Conservation (phyloP, 2,329 filamentous ascomycete species). For the Cytospora chrysosperma region DNA sequence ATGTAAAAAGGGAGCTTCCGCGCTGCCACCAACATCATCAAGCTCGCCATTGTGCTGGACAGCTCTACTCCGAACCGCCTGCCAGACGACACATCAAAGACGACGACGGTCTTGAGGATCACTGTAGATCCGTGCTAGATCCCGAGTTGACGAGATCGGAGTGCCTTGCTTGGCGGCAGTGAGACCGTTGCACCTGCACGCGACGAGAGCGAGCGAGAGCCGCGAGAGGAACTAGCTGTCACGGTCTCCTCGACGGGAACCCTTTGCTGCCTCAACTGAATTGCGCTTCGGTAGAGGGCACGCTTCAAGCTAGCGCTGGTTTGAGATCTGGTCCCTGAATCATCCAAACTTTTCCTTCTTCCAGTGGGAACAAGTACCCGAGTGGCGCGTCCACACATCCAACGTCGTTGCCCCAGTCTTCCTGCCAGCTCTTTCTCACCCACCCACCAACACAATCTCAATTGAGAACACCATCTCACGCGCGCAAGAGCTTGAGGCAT, state of each 20-base stretch:
- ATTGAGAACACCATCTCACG: constrained; percentile 5
- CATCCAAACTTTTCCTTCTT: background rate
- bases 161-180: background rate
- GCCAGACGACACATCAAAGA: background rate
- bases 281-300: background rate
- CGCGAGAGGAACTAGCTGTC: background rate
- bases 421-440: background rate
- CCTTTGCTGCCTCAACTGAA: background rate
- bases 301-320: background rate
- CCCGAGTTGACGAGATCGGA: background rate
- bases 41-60: background rate
- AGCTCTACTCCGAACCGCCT: background rate
- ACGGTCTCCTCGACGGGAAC: background rate
- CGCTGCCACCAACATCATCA: background rate
- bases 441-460: background rate
- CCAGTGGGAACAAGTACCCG: background rate
- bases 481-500: constrained; percentile 10
- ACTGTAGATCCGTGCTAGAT: background rate
- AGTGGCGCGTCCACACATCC: background rate
- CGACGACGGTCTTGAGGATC: background rate
- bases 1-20: background rate
- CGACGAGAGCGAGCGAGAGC: background rate
- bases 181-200: background rate
- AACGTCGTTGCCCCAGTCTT: background rate
- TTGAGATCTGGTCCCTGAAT: background rate